phyloP scores from a whole-genome alignment of 2,329 filamentous ascomycete species.

The Metarhizium anisopliae region DNA sequence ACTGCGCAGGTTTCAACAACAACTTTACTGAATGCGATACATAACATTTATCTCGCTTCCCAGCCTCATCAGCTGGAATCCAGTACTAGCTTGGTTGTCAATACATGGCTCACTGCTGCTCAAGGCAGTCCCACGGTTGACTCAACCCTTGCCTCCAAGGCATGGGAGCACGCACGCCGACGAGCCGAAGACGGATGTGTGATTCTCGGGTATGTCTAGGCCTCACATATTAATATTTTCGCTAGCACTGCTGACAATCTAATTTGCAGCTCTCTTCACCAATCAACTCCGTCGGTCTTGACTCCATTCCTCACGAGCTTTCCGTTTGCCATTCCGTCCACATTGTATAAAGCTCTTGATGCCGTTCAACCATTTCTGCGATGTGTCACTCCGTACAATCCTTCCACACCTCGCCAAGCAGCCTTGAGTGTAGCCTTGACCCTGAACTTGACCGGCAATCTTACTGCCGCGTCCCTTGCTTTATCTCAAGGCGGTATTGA shows the following conservation, averaged over 20 bases:
- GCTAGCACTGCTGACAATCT: conserved; percentile 9
- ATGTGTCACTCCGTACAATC: conserved; percentile 81
- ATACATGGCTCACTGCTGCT: conserved; percentile 84
- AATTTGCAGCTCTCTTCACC: conserved; percentile 66
- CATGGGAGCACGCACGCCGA: conserved; percentile 93
- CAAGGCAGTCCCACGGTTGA: conserved; percentile 70
- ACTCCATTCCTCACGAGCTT: conserved; percentile 72
- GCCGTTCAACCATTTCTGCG: conserved; percentile 79
- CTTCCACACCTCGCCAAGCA: conserved; percentile 71
- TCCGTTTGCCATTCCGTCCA: conserved; percentile 67
- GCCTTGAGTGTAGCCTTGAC: conserved; percentile 75
- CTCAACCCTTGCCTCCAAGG: conserved; percentile 63
- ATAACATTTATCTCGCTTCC: conserved; percentile 76
- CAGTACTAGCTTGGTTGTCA: conserved; percentile 84
- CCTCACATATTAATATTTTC: neutral
- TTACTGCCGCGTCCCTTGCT: conserved; percentile 66
- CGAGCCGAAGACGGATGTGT: conserved; percentile 94
- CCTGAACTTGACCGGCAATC: conserved; percentile 68
- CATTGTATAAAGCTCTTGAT: conserved; percentile 69
- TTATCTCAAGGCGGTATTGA: conserved; percentile 85
- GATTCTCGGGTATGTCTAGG: conserved; percentile 63
- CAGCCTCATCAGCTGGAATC: conserved; percentile 83
- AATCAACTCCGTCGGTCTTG: conserved; percentile 77
- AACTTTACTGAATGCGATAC: conserved; percentile 82
- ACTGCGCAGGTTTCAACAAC: conserved; percentile 82